Evolutionary conservation across 441 rosid species (phyloP), one percentile per base, ranked within the genome.

Genomic region (Euphorbia corollata): DNA sequence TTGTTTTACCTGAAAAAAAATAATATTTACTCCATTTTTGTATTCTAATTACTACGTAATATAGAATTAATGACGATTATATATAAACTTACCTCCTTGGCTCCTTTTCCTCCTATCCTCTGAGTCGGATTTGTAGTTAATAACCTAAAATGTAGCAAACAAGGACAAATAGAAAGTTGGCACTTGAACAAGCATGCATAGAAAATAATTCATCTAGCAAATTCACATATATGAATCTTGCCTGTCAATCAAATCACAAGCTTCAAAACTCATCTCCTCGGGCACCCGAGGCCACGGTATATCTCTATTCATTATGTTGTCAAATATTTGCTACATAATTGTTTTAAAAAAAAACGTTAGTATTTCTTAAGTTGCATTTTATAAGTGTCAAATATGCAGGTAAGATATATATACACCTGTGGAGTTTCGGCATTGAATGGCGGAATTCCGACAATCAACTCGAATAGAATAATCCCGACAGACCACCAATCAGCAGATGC

Each of bases 401-500:
- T 27, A 4, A 27, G 32, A 27, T 27, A 27, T 27, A 27, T 27
- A 27, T 27, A 18, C 72, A 88, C 97, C 88, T 90, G 99, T 61
- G 98, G 96, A 74, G 84, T 80, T 80, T 82, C 87, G 63, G 97
- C 97, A 80, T 91, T 91, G 79, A 95, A 95, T 68, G 98, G 98
- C 57, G 99, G 98, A 55, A 91, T 78, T 23, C 98, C 98, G 7
- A 91, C 95, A 58, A 95, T 90, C 78, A 95, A 61, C 86, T 95
- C 98, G 75, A 84, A 95, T 59, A 90, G 95, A 81, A 91, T 87
- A 65, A 95, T 71, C 32, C 99, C 99, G 8, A 91, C 96, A 30
- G 99, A 95, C 99, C 99, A 95, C 98, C 98, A 90, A 81, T 95
- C 98, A 55, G 99, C 97, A 65, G 98, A 90, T 78, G 85, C 85